Evolutionary conservation across 495 filamentous ascomycete genomes (phyloP).

Genomic region (Sabuloglossum arenarium): DNA sequence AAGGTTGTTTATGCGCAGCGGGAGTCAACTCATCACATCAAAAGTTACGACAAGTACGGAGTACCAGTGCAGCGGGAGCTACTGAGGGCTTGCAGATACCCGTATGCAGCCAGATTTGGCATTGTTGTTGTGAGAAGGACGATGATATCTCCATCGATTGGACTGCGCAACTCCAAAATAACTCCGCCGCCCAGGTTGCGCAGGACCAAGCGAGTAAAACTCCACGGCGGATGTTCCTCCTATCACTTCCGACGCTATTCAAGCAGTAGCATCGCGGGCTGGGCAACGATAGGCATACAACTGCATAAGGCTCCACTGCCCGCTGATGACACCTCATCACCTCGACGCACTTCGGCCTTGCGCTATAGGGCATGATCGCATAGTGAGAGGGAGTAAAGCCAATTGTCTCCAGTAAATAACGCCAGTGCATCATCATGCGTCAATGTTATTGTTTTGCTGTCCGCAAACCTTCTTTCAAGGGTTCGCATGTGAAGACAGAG

Average conservation of each 20-base stretch:
- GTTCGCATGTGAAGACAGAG: conserved; percentile 1
- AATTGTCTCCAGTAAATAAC: neutral
- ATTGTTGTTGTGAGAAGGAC: neutral
- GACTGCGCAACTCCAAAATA: neutral
- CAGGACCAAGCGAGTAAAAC: neutral
- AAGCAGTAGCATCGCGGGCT: neutral
- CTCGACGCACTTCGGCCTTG: neutral
- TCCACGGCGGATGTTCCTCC: neutral
- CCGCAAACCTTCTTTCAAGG: neutral
- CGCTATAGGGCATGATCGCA: neutral
- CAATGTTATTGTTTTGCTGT: neutral
- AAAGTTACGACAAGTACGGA: neutral
- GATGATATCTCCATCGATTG: neutral
- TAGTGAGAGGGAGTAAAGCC: neutral
- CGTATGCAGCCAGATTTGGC: conserved; percentile 1
- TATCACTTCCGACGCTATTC: neutral
- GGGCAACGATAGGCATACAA: neutral
- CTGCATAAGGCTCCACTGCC: neutral
- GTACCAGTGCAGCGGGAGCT: conserved; percentile 1
- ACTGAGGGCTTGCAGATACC: conserved; percentile 1
- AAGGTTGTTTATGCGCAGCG: neutral
- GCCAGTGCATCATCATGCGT: conserved; percentile 1
- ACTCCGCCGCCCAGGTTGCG: neutral
- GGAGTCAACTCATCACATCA: neutral
- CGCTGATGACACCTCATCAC: conserved; percentile 1